A percentile compares a stretch with the other conserved stretches of the same genome.
These are phyloP conservation scores for Umbelopsis isabellina DNA, from an alignment of 192 early-diverging fungal genomes.

Conservation along the genomic window DNA sequence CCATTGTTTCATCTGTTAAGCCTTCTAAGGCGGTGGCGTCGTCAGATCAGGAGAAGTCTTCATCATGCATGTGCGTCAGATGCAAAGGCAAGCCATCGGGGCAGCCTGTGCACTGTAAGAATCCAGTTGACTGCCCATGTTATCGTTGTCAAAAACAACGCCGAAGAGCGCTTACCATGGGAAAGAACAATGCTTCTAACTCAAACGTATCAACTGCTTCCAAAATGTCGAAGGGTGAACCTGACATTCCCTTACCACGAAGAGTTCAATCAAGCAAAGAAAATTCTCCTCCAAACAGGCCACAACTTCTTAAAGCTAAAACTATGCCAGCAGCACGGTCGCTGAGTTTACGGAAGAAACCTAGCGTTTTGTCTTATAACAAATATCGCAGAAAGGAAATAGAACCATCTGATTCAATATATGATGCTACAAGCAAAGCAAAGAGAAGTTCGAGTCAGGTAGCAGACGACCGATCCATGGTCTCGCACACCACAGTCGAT, in stretches of 20 bases:
- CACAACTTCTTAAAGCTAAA: background rate
- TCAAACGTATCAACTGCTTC: background rate
- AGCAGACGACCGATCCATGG: constrained; percentile 1
- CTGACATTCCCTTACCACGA: background rate
- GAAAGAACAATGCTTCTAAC: background rate
- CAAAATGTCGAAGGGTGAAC: background rate
- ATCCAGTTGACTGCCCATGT: constrained; percentile 27
- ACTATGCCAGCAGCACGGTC: constrained; percentile 2
- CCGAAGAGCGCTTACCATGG: constrained; percentile 24
- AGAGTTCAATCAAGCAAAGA: background rate
- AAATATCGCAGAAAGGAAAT: constrained; percentile 17
- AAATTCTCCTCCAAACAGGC: background rate
- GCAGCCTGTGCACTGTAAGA: constrained; percentile 24
- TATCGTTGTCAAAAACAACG: constrained; percentile 42
- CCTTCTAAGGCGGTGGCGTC: background rate
- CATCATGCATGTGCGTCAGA: constrained; percentile 18
- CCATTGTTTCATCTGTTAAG: background rate
- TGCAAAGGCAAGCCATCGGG: constrained; percentile 14
- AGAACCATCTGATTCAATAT: background rate
- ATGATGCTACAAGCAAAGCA: background rate
- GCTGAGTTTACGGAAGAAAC: constrained; percentile 6
- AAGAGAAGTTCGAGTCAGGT: background rate
- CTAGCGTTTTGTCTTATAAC: constrained; percentile 13
- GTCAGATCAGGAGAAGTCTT: constrained; percentile 5
- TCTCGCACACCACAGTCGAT: background rate